phyloP scores from a whole-genome alignment of 306 rosid genomes.

The Vachellia pachyceras region DNA sequence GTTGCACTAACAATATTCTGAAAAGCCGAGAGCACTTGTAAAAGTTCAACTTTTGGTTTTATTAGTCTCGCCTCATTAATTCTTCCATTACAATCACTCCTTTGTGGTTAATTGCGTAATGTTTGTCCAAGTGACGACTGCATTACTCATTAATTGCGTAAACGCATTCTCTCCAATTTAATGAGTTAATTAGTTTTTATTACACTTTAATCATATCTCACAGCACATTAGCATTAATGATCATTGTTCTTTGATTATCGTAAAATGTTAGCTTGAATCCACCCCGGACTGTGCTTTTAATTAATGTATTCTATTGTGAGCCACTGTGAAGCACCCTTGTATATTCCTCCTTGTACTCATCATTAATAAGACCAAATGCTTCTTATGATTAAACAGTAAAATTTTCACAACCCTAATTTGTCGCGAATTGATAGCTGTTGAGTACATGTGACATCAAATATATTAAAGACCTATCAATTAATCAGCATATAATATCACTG shows the following conservation, averaged over 20 bases:
- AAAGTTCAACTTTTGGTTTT: slow-evolving; percentile 15
- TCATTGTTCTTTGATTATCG: slow-evolving; percentile 22
- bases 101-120: slow-evolving; percentile 19
- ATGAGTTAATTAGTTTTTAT: not conserved
- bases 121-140: slow-evolving; percentile 49
- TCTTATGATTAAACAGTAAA: slow-evolving; percentile 13
- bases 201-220: not conserved
- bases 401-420: not conserved
- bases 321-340: not conserved
- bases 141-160: slow-evolving; percentile 42
- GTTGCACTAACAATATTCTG: slow-evolving; percentile 21
- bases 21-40: slow-evolving; percentile 11
- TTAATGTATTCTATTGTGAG: not conserved
- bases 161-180: not conserved
- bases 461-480: not conserved
- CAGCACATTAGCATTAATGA: not conserved
- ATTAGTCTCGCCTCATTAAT: not conserved
- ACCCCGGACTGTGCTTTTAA: not conserved
- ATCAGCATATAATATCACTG: not conserved
- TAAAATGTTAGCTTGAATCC: slow-evolving; percentile 15
- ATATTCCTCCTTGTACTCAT: not conserved
- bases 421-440: not conserved
- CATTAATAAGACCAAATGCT: not conserved
- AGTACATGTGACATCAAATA: slow-evolving; percentile 17
- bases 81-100: slow-evolving; percentile 23